Evolutionary conservation across 2,329 filamentous ascomycete genomes (phyloP), one percentile per base, ranked within the genome.

Genomic region (Phialocephala sp.): DNA sequence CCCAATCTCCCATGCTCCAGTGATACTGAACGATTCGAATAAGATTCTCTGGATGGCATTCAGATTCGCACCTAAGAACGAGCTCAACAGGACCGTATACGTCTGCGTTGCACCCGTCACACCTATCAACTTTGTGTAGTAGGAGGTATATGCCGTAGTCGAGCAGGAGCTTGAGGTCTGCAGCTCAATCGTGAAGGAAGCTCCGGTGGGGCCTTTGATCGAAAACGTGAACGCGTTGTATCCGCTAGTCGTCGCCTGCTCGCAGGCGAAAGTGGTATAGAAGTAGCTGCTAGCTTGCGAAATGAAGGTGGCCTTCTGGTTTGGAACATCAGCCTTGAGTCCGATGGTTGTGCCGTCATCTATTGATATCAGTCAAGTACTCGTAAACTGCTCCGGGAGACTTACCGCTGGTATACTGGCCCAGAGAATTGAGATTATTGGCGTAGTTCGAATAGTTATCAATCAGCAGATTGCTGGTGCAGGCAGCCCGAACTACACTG

Each of bases 191-290:
- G 74, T 76, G 36, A 81, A 73, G 3, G 77, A 79, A 20, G 77
- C 78, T 18, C 77, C 77, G 9, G 79, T 70, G 12, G 81, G 79
- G 4, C 80, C 80, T 73, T 84, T 80, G 66, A 84, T 70, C 32
- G 76, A 77, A 73, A 85, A 84, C 35, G 79, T 79, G 55, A 85
- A 68, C 2, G 79, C 80, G 68, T 76, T 80, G 73, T 85, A 85
- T 65, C 79, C 79, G 58, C 82, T 78, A 57, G 76, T 78, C 18
- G 75, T 75, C 20, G 83, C 79, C 45, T 78, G 75, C 69, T 82
- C 78, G 75, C 84, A 86, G 0, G 75, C 70, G 62, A 86, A 81
- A 1, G 80, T 82, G 72, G 85, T 84, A 71, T 86, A 86, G 68
- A 84, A 85, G 76, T 86, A 86, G 14, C 83, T 81, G 32, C 69